Evolutionary conservation across 768 basidiomycete species (phyloP).

Genomic region (Butyriboletus loyo): DNA sequence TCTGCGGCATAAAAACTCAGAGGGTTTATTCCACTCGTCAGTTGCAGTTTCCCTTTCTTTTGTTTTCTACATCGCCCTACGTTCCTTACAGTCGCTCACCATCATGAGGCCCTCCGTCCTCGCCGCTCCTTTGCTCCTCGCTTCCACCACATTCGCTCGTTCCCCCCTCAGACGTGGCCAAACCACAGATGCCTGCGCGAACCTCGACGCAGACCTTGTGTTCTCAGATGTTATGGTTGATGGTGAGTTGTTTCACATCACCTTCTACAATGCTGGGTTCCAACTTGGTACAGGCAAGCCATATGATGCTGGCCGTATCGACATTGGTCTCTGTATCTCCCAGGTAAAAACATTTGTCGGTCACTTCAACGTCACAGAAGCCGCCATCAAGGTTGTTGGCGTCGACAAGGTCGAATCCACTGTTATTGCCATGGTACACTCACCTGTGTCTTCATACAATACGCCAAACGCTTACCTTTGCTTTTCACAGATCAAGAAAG

Average conservation of each 20-base stretch:
- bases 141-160: slow-evolving; percentile 15
- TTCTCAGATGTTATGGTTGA: slow-evolving; percentile 12
- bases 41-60: neutral
- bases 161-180: slow-evolving; percentile 6
- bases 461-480: neutral
- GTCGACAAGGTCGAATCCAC: slow-evolving; percentile 17
- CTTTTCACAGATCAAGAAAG: slow-evolving; percentile 22
- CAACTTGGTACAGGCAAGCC: slow-evolving; percentile 12
- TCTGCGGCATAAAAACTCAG: slow-evolving; percentile 8
- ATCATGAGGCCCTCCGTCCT: slow-evolving; percentile 17
- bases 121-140: slow-evolving; percentile 18
- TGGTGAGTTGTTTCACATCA: slow-evolving; percentile 1
- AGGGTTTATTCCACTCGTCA: neutral
- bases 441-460: neutral
- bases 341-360: slow-evolving; percentile 23
- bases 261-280: no score
- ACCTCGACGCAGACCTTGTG: slow-evolving; percentile 13
- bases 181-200: slow-evolving; percentile 14
- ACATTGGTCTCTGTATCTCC: slow-evolving; percentile 30
- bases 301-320: slow-evolving; percentile 25
- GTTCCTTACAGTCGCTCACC: neutral
- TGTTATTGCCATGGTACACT: slow-evolving; percentile 24
- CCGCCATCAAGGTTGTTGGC: slow-evolving; percentile 24
- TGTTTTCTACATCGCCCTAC: neutral
- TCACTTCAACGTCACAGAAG: slow-evolving; percentile 20